Percentiles rank a stretch among this genome's conserved stretches.
phyloP scores from a whole-genome alignment of 2,329 filamentous ascomycete genomes.

The Fusarium scirpi region DNA sequence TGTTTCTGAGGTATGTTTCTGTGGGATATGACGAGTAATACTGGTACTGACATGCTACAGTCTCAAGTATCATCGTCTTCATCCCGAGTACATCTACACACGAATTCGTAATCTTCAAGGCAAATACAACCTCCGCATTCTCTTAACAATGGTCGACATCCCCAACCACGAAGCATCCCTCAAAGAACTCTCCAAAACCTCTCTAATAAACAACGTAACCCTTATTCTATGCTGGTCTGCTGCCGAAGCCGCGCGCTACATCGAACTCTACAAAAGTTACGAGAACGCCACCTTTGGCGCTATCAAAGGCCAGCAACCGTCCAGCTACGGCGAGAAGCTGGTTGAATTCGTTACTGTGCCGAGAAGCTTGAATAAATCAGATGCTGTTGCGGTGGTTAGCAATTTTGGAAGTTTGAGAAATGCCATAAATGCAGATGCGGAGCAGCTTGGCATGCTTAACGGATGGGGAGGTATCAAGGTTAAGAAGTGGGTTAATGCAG shows the following conservation, averaged over 20 bases:
- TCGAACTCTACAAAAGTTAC: slow-evolving; percentile 94
- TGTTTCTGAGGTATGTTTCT: slow-evolving; percentile 76
- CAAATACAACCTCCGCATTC: slow-evolving; percentile 86
- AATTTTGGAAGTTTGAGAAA: slow-evolving; percentile 91
- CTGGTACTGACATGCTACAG: slow-evolving; percentile 52
- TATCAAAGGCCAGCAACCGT: slow-evolving; percentile 87
- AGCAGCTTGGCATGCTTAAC: slow-evolving; percentile 84
- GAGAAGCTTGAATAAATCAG: slow-evolving; percentile 91
- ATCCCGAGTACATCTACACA: slow-evolving; percentile 97
- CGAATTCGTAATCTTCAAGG: slow-evolving; percentile 87
- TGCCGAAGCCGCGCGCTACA: slow-evolving; percentile 90
- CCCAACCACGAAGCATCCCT: slow-evolving; percentile 91
- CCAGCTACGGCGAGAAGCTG: slow-evolving; percentile 85
- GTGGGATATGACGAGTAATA: accelerated
- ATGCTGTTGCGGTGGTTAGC: slow-evolving; percentile 89
- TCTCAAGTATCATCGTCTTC: slow-evolving; percentile 95
- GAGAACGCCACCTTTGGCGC: slow-evolving; percentile 84
- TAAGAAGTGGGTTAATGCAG: slow-evolving; percentile 82
- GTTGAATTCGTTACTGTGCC: slow-evolving; percentile 94
- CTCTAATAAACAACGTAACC: slow-evolving; percentile 91
- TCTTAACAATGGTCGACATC: slow-evolving; percentile 95
- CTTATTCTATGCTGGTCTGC: slow-evolving; percentile 94
- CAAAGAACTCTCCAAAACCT: slow-evolving; percentile 92
- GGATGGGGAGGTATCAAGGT: slow-evolving; percentile 98
- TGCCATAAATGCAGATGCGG: slow-evolving; percentile 87